Conservation (phyloP, 768 basidiomycete genomes). For the Gloeophyllum trabeum region DNA sequence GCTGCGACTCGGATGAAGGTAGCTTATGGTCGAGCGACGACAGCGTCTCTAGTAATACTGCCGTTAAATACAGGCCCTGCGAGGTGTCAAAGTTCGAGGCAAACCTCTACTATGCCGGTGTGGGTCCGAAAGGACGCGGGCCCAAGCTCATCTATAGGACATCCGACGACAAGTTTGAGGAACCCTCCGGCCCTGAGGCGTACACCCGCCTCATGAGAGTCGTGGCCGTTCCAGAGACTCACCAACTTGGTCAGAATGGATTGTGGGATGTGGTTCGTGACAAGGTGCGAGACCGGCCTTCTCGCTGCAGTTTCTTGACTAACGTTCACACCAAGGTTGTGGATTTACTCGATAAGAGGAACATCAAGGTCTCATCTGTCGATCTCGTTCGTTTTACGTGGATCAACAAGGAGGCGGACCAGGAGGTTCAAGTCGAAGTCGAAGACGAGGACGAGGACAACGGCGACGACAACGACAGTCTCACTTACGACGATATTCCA, state of each 20-base stretch:
- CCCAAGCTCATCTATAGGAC: constrained; percentile 14
- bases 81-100: constrained; percentile 12
- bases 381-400: constrained; percentile 9
- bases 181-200: constrained; percentile 10
- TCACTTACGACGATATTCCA: no score
- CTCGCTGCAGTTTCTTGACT: constrained; percentile 9
- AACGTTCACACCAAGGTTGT: constrained; percentile 8
- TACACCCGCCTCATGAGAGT: constrained; percentile 12
- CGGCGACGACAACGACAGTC: constrained; percentile 9
- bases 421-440: no score
- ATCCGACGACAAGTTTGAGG: constrained; percentile 10
- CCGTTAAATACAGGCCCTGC: constrained; percentile 5
- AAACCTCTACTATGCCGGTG: constrained; percentile 11
- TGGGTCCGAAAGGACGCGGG: no score
- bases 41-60: constrained; percentile 2
- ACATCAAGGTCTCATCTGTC: constrained; percentile 7
- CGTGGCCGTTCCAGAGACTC: constrained; percentile 9
- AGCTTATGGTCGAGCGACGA: not conserved
- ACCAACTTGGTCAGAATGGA: constrained; percentile 10
- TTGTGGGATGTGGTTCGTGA: constrained; percentile 12
- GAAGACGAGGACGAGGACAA: no score
- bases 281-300: constrained; percentile 14
- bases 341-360: constrained; percentile 5
- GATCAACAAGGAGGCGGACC: no score
- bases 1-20: not conserved